Evolutionary conservation across 2,329 filamentous ascomycete genomes (phyloP), one percentile per base, ranked within the genome.

Genomic region (Scedosporium apiospermum): DNA sequence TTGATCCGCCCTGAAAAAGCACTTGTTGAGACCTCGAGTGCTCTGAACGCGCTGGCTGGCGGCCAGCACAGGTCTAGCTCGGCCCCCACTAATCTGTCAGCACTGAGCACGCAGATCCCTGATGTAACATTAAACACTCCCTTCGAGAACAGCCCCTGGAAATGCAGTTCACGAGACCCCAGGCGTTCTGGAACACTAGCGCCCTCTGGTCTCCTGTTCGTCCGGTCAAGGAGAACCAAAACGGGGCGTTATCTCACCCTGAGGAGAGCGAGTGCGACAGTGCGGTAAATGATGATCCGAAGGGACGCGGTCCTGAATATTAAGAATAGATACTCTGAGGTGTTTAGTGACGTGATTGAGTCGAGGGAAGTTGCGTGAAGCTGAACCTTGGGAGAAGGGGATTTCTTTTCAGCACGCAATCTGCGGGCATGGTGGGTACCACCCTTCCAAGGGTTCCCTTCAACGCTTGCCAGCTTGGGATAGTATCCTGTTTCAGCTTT

Each of bases 401-500:
- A 38, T 49, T 18, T 49, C 44, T 49, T 49, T 49, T 49, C 34
- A 38, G 34, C 34, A 38, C 34, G 34, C 34, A 38, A 38, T 38
- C 12, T 38, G 10, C 10, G 12, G 34, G 6, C 51, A 4, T 21
- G 23, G 51, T 55, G 51, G 51, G 23, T 27, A 2, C 21, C 23
- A 55, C 21, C n/a, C 21, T 38, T 12, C 3, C 51, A 23, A 55
- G 51, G 51, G n/a, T 55, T 23, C 51, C 51, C 12, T 55, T 26
- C 12, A 23, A 23, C 23, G 12, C 23, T 55, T 55, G 2, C 51
- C 18, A 14, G 62, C 57, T 27, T 42, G 63, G 65, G 14, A 66
- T 64, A 60, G 61, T 60, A 51, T 60, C 57, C 53, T 49, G 62
- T 65, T 62, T 64, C 63, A 62, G 62, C 59, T 44, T 58, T 58